Conservation (phyloP, 768 basidiomycete species). For the Rhodotorula toruloides region DNA sequence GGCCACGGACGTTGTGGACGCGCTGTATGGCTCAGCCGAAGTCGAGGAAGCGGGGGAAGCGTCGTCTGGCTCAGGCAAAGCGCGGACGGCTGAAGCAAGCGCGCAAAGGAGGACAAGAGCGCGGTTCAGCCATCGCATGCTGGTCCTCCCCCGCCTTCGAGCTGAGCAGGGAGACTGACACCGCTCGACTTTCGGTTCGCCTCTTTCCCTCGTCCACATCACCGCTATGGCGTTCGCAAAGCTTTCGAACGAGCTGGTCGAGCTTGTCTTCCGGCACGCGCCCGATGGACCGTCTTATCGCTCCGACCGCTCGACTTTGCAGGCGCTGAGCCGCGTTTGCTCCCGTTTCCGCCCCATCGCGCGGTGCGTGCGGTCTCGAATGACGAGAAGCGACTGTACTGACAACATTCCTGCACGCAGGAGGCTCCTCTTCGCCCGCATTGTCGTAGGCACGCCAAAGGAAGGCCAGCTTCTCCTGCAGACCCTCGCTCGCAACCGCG, state of each 20-base stretch:
- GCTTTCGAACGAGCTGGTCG: conserved; percentile 8
- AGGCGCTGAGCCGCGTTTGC: too few species aligned
- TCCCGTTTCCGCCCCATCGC: too few species aligned
- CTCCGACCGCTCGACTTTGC: background rate
- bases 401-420: background rate
- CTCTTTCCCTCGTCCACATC: background rate
- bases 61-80: too few species aligned
- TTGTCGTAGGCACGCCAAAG: background rate
- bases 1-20: too few species aligned
- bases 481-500: background rate
- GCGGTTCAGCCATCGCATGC: too few species aligned
- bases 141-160: too few species aligned
- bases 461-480: background rate
- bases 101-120: too few species aligned
- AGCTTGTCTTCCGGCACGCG: background rate
- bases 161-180: too few species aligned
- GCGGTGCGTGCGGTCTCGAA: background rate
- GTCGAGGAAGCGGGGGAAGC: too few species aligned
- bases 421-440: background rate
- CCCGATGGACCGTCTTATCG: background rate
- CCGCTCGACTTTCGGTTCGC: too few species aligned
- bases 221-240: background rate
- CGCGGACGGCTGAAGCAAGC: too few species aligned
- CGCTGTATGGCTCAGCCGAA: too few species aligned
- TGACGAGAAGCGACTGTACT: background rate